Evolutionary conservation across 1,139 yeast genomes (phyloP).

Genomic region (Kazachstania sp.): DNA sequence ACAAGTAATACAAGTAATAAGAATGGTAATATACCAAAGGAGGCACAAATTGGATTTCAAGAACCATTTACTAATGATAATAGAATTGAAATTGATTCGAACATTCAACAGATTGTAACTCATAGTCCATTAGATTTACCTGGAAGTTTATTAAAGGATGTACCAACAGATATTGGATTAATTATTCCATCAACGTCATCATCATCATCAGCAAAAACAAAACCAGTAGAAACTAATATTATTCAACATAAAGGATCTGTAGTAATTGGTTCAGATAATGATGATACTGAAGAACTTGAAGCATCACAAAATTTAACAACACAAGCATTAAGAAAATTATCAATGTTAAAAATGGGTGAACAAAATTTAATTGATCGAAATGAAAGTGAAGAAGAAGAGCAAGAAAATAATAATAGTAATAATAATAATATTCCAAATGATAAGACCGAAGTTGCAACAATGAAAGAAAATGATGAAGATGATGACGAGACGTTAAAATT

Average conservation of each 20-base stretch:
- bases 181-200: neutral
- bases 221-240: neutral
- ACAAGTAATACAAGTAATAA: no score
- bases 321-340: constrained; percentile 33
- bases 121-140: neutral
- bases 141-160: neutral
- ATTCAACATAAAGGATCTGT: neutral
- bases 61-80: constrained; percentile 19
- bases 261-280: constrained; percentile 11
- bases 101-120: neutral
- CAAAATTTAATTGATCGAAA: neutral
- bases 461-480: neutral
- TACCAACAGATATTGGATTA: neutral
- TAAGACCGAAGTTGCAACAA: neutral
- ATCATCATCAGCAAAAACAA: no score
- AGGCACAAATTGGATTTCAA: constrained; percentile 9
- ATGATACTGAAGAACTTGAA: constrained; percentile 29
- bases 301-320: constrained; percentile 33
- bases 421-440: neutral
- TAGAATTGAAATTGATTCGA: constrained; percentile 7
- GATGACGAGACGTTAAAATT: constrained; percentile 2
- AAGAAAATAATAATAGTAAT: no score
- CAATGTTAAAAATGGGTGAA: constrained; percentile 21
- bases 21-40: neutral
- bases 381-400: neutral